Percentiles rank a stretch among this genome's conserved stretches.
phyloP scores from a whole-genome alignment of 192 early-diverging fungal species.

The Kickxella alabastrina region DNA sequence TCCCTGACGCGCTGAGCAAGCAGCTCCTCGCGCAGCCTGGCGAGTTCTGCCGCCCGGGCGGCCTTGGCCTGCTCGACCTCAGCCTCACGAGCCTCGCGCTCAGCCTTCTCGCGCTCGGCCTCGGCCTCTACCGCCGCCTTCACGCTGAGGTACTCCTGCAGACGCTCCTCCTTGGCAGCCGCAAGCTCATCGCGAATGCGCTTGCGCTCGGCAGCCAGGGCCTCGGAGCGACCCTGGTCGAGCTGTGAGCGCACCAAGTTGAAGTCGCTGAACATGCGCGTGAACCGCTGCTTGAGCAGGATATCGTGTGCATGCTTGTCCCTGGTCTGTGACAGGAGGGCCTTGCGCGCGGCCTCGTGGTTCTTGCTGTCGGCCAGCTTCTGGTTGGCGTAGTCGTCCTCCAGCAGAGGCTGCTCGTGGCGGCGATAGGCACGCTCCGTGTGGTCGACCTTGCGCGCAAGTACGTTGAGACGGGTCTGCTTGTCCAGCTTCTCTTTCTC shows the following conservation, averaged over 20 bases:
- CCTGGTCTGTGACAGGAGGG: slow-evolving; percentile 60
- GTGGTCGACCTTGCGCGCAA: slow-evolving; percentile 82
- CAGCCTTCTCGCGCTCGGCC: slow-evolving; percentile 52
- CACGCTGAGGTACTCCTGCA: slow-evolving; percentile 47
- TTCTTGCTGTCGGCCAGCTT: slow-evolving; percentile 76
- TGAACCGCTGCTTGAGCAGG: slow-evolving; percentile 72
- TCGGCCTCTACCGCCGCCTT: slow-evolving; percentile 40
- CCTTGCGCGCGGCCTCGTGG: slow-evolving; percentile 70
- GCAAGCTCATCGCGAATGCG: slow-evolving; percentile 58
- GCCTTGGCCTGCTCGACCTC: slow-evolving; percentile 38
- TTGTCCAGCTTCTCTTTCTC: slow-evolving; percentile 88
- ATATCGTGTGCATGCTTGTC: slow-evolving; percentile 70
- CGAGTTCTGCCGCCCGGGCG: slow-evolving; percentile 40
- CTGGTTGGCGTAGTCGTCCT: slow-evolving; percentile 87
- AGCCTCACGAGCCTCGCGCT: slow-evolving; percentile 36
- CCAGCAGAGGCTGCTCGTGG: slow-evolving; percentile 85
- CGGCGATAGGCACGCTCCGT: slow-evolving; percentile 89
- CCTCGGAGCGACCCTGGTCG: slow-evolving; percentile 56
- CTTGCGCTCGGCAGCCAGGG: slow-evolving; percentile 58
- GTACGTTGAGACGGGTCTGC: slow-evolving; percentile 66
- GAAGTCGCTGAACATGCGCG: slow-evolving; percentile 81
- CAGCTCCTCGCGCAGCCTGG: slow-evolving; percentile 39
- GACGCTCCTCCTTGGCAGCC: slow-evolving; percentile 43
- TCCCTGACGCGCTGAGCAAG: slow-evolving; percentile 44
- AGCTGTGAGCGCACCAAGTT: slow-evolving; percentile 54